A percentile compares a stretch with the other conserved stretches of the same genome.
These are phyloP conservation scores for Penicillium soppii DNA, from an alignment of 495 filamentous ascomycete genomes.

Conservation along the genomic window DNA sequence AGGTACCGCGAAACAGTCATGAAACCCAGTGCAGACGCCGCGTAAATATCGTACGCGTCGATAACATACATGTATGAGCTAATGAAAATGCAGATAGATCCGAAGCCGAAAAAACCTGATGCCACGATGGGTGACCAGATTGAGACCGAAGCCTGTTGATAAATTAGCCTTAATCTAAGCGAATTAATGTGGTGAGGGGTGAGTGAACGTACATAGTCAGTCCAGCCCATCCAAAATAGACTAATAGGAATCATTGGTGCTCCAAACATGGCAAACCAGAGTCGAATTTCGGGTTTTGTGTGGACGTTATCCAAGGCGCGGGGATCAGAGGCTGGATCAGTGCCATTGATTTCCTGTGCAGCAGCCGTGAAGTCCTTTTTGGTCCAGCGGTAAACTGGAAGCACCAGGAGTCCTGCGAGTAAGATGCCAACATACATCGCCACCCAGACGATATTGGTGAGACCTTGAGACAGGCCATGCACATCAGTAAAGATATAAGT, in stretches of 20 bases:
- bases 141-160: slow-evolving; percentile 36
- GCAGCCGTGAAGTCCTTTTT: background rate
- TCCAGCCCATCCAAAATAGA: slow-evolving; percentile 67
- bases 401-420: slow-evolving; percentile 42
- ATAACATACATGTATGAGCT: slow-evolving; percentile 57
- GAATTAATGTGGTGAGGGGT: background rate
- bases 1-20: slow-evolving; percentile 52
- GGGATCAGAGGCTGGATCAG: background rate
- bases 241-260: slow-evolving; percentile 35
- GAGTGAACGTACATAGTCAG: slow-evolving; percentile 30
- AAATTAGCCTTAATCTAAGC: background rate
- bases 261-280: slow-evolving; percentile 7
- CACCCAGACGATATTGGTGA: slow-evolving; percentile 53
- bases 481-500: slow-evolving; percentile 57
- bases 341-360: background rate
- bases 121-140: slow-evolving; percentile 54
- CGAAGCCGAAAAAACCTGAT: slow-evolving; percentile 52
- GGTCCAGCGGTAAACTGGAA: slow-evolving; percentile 40
- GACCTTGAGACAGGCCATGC: slow-evolving; percentile 47
- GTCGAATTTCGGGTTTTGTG: background rate
- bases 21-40: slow-evolving; percentile 46
- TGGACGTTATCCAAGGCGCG: background rate
- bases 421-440: slow-evolving; percentile 55
- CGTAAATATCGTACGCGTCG: slow-evolving; percentile 49
- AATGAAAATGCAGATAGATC: slow-evolving; percentile 53